These are phyloP conservation scores for Zasmidium citrigriseum DNA, from an alignment of 2,329 filamentous ascomycete species.

Conservation along the genomic window DNA sequence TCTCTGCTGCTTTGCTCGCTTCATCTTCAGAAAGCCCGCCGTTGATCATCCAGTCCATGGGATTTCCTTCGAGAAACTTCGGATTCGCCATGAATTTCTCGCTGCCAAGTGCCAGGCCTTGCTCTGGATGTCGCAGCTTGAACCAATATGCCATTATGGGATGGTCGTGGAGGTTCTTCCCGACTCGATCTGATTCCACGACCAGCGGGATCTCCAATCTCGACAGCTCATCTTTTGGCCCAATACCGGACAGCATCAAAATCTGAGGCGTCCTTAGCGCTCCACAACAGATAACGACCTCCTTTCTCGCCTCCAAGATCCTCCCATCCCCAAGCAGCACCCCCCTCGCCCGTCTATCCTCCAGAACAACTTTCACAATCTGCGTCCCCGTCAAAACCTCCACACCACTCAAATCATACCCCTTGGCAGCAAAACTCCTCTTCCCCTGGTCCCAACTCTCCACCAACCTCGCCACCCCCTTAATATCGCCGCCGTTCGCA, in stretches of 20 bases:
- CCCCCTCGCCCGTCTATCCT: slow-evolving; percentile 49
- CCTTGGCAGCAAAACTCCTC: slow-evolving; percentile 1
- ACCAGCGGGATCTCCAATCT: slow-evolving; percentile 45
- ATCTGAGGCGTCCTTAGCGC: slow-evolving; percentile 54
- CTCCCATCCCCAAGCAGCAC: slow-evolving; percentile 38
- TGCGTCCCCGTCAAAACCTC: slow-evolving; percentile 52
- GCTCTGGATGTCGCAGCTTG: slow-evolving; percentile 24
- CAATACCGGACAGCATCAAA: slow-evolving; percentile 56
- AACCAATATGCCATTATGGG: neutral
- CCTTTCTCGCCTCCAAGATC: slow-evolving; percentile 19
- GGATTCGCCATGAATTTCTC: slow-evolving; percentile 8
- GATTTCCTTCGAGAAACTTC: slow-evolving; percentile 8
- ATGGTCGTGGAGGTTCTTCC: slow-evolving; percentile 41
- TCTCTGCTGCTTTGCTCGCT: neutral
- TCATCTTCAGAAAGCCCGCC: neutral
- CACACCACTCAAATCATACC: slow-evolving; percentile 32
- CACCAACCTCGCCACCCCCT: slow-evolving; percentile 2
- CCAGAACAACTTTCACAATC: slow-evolving; percentile 51
- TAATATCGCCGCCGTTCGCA: neutral
- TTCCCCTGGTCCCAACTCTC: slow-evolving; percentile 3
- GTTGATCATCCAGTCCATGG: slow-evolving; percentile 7
- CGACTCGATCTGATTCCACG: slow-evolving; percentile 53
- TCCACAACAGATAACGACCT: slow-evolving; percentile 43
- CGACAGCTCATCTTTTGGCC: slow-evolving; percentile 42
- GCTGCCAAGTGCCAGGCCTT: slow-evolving; percentile 13